Percentiles rank a stretch among this genome's conserved stretches.
phyloP scores from a whole-genome alignment of 2,329 filamentous ascomycete species.

The Botrytis porri region DNA sequence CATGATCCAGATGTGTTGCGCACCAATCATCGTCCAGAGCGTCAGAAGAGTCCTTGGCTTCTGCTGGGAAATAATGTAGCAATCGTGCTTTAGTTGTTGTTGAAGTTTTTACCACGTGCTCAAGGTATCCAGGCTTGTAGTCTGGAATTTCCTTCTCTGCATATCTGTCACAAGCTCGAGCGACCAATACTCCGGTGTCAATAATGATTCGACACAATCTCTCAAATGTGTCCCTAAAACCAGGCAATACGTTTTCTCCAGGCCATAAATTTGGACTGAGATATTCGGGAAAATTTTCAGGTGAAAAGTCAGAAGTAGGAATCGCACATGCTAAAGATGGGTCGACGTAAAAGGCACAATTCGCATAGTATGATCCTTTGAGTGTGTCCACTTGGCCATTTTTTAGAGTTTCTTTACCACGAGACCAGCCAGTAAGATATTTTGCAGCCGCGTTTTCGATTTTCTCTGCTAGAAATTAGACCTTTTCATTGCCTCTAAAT shows the following conservation, averaged over 20 bases:
- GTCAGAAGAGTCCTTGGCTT: conserved; percentile 38
- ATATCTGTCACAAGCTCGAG: conserved; percentile 84
- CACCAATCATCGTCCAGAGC: conserved; percentile 85
- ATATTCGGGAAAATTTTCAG: conserved; percentile 77
- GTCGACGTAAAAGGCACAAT: conserved; percentile 75
- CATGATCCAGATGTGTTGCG: conserved; percentile 84
- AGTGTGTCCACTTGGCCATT: conserved; percentile 74
- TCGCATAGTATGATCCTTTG: conserved; percentile 82
- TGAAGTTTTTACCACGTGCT: conserved; percentile 80
- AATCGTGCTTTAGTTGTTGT: conserved; percentile 87
- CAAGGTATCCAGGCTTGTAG: conserved; percentile 76
- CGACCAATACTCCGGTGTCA: conserved; percentile 83
- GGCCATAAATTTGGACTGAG: conserved; percentile 92
- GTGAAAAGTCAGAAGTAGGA: conserved; percentile 56
- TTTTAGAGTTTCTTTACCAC: conserved; percentile 77
- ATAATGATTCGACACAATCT: conserved; percentile 81
- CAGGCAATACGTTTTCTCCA: conserved; percentile 61
- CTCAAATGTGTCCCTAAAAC: conserved; percentile 71
- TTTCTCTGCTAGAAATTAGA: conserved; percentile 43
- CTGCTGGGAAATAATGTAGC: conserved; percentile 84
- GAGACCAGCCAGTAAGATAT: conserved; percentile 73
- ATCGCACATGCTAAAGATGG: conserved; percentile 57
- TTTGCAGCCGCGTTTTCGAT: conserved; percentile 60
- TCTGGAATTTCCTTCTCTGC: conserved; percentile 73
- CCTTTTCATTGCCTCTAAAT: background rate